These are phyloP conservation scores for Metarhizium sp. DNA, from an alignment of 2,329 filamentous ascomycete species.

Conservation along the genomic window DNA sequence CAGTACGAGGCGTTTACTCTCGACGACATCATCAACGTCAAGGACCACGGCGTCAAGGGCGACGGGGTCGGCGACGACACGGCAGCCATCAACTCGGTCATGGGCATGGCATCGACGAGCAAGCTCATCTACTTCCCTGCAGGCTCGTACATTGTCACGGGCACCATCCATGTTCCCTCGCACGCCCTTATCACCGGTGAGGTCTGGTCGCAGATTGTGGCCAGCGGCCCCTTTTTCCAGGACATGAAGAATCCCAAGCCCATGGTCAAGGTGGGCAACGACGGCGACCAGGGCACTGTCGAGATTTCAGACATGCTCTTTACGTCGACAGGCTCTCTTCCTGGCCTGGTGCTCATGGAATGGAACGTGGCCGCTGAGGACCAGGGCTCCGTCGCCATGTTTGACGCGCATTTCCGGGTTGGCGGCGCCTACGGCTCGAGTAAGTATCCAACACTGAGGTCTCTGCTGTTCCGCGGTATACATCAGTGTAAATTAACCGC, in stretches of 20 bases:
- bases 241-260: conserved; percentile 37
- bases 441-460: background rate
- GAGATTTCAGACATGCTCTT: conserved; percentile 64
- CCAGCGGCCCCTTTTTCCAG: conserved; percentile 10
- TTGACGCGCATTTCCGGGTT: conserved; percentile 59
- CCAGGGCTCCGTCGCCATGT: conserved; percentile 31
- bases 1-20: background rate
- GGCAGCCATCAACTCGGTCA: background rate
- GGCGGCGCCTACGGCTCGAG: conserved; percentile 60
- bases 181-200: conserved; percentile 27
- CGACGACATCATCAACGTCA: background rate
- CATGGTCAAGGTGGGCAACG: conserved; percentile 54
- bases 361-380: conserved; percentile 38
- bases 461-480: too few species aligned
- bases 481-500: background rate
- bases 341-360: conserved; percentile 60
- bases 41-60: background rate
- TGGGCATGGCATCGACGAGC: background rate
- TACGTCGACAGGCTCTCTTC: conserved; percentile 52
- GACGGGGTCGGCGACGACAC: conserved; percentile 34
- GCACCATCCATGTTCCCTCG: conserved; percentile 23
- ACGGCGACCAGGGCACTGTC: conserved; percentile 51
- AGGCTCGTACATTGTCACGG: conserved; percentile 31
- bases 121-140: background rate
- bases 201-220: conserved; percentile 19